Base-by-base conservation (phyloP, 2,329 filamentous ascomycete species). In the Penicillium sp. region DNA sequence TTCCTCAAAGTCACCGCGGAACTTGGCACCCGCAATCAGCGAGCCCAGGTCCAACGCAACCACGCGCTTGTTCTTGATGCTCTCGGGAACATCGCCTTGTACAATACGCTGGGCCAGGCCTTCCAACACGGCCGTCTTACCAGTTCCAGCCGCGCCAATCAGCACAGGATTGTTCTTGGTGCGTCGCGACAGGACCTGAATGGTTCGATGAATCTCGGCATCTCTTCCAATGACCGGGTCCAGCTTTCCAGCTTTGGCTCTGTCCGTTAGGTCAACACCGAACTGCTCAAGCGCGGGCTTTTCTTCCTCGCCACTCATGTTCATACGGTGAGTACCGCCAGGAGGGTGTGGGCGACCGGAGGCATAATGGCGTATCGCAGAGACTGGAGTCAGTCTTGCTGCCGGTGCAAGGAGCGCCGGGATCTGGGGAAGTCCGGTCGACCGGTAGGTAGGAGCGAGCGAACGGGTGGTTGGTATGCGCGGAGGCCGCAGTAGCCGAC, bases 161-260 rank as follows among this genome's bases (percentile, higher is more conserved):
- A 96, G 76, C 0, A 96, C 92, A 0, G 92, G 92, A 60, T 95
- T 95, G 63, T 96, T 97, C 73, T 97, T 97, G 7, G 94, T 97
- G 54, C 94, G 81, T 57, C 94, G 81, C 14, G 92, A 96, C 1
- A 99, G 75, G 10, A 99, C 88, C 66, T 97, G 94, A 53, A 97
- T 96, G 0, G 92, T 96, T 44, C 94, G 81, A 66, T 96, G 90
- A 46, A 97, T 96, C 69, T 96, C 94, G 5, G 83, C 79, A 64
- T 96, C 92, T 69, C 94, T 82, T 18, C 94, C 94, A 66, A 99
- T 97, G 13, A 97, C 92, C 0, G 94, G 94, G 66, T 99, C 94
- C 3, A 99, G 80, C 68, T 96, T 96, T 36, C 94, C 94, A 44
- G 88, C 87, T 69, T 82, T 89, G 18, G 94, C 94, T 63, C 83